These are phyloP conservation scores for Penstemon davidsonii DNA, from an alignment of 257 asterid genomes.

Conservation along the genomic window DNA sequence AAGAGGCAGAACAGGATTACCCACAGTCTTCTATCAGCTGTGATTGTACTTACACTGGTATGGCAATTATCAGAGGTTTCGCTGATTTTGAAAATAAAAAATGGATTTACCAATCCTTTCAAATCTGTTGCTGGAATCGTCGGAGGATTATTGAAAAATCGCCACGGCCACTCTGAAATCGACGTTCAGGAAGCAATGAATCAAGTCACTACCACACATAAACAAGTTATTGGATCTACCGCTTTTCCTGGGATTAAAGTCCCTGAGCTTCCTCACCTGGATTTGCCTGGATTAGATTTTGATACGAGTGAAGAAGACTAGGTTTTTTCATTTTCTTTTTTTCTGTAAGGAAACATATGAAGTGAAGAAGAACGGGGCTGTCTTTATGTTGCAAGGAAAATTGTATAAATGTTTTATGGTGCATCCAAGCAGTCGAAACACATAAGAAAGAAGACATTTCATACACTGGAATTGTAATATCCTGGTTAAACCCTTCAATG, in stretches of 20 bases:
- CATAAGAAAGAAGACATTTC: no score
- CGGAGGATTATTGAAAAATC: conserved; percentile 28
- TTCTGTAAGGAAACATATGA: no score
- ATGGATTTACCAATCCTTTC: conserved; percentile 60
- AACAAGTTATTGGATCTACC: conserved; percentile 32
- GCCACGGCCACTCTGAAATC: not conserved
- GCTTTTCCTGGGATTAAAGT: conserved; percentile 45
- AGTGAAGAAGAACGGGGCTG: no score
- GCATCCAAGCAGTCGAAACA: no score
- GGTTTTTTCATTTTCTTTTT: no score
- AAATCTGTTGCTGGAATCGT: conserved; percentile 40
- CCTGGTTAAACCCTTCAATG: no score
- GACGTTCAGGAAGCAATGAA: conserved; percentile 27
- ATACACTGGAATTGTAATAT: no score
- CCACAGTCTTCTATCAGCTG: conserved; percentile 62
- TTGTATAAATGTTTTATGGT: no score
- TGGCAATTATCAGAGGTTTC: conserved; percentile 92
- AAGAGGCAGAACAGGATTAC: conserved; percentile 69
- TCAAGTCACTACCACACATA: conserved; percentile 24
- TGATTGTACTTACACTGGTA: conserved; percentile 61
- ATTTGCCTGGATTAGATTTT: conserved; percentile 40
- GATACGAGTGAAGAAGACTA: conserved; percentile 26
- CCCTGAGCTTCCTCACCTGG: conserved; percentile 47
- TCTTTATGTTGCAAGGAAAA: no score
- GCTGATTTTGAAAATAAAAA: conserved; percentile 50